phyloP scores from a whole-genome alignment of 305 asterid species.

The Fraxinus platypoda region DNA sequence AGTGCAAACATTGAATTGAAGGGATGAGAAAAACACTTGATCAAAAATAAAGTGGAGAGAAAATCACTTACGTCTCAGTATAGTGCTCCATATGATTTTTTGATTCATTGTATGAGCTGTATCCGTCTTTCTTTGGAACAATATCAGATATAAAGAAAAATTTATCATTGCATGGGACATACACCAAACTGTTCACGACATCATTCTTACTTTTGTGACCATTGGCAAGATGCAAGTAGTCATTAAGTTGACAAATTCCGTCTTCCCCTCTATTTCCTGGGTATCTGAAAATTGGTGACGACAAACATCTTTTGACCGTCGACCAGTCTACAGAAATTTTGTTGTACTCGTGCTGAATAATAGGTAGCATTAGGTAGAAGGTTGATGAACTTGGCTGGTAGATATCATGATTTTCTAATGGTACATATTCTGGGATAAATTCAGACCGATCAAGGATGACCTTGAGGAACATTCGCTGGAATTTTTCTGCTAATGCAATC shows the following conservation, averaged over 20 bases:
- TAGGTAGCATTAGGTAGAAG: constrained; percentile 80
- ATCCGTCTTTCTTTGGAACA: constrained; percentile 46
- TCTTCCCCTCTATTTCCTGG: constrained; percentile 32
- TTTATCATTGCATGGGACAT: constrained; percentile 65
- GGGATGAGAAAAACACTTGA: constrained; percentile 14
- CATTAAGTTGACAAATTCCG: constrained; percentile 36
- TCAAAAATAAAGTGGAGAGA: constrained; percentile 17
- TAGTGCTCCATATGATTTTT: constrained; percentile 66
- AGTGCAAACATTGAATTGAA: constrained; percentile 6
- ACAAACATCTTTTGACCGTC: constrained; percentile 69
- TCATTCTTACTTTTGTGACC: constrained; percentile 57
- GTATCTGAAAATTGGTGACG: constrained; percentile 71
- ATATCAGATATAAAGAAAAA: constrained; percentile 81
- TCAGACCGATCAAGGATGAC: constrained; percentile 72
- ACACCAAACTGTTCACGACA: constrained; percentile 77
- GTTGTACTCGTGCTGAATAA: constrained; percentile 38
- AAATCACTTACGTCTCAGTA: constrained; percentile 54
- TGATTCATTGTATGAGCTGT: constrained; percentile 48
- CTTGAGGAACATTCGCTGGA: constrained; percentile 79
- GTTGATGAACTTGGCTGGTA: constrained; percentile 50
- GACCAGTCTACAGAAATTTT: constrained; percentile 80
- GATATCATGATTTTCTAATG: constrained; percentile 46
- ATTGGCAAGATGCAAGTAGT: constrained; percentile 67
- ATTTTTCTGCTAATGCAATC: constrained; percentile 73
- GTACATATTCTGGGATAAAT: constrained; percentile 59